Evolutionary conservation across 768 basidiomycete species (phyloP).

Genomic region (Amyloporia xantha): DNA sequence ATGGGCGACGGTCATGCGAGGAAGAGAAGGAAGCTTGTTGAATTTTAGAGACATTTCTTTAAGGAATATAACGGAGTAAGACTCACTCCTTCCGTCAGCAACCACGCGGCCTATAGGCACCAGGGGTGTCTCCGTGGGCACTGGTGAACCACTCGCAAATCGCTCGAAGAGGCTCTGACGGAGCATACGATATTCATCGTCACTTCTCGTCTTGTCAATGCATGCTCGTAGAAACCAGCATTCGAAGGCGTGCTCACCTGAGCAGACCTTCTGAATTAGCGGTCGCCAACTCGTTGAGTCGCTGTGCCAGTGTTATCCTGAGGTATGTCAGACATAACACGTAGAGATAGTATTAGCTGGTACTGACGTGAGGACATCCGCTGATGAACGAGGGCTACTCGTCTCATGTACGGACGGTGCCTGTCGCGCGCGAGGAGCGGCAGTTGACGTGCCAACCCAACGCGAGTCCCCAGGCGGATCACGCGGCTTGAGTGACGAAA

Average conservation of each 20-base stretch:
- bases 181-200: slow-evolving; percentile 80
- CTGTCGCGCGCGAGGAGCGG: slow-evolving; percentile 11
- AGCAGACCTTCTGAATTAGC: slow-evolving; percentile 79
- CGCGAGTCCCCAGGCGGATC: slow-evolving; percentile 7
- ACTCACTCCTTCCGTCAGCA: slow-evolving; percentile 16
- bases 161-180: slow-evolving; percentile 83
- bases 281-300: slow-evolving; percentile 71
- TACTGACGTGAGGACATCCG: slow-evolving; percentile 30
- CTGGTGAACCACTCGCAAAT: slow-evolving; percentile 48
- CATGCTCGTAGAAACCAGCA: not conserved
- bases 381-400: slow-evolving; percentile 16
- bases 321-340: slow-evolving; percentile 14
- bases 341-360: slow-evolving; percentile 11
- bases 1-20: slow-evolving; percentile 15
- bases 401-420: slow-evolving; percentile 10
- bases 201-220: slow-evolving; percentile 35
- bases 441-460: slow-evolving; percentile 5
- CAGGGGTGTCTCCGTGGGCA: slow-evolving; percentile 58
- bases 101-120: slow-evolving; percentile 41
- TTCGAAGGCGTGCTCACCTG: slow-evolving; percentile 23
- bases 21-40: slow-evolving; percentile 10
- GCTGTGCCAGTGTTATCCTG: slow-evolving; percentile 73
- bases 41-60: no score
- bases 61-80: not conserved
- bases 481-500: slow-evolving; percentile 10